Evolutionary conservation across 306 rosid species (phyloP).

Genomic region (Rosa lucieae): DNA sequence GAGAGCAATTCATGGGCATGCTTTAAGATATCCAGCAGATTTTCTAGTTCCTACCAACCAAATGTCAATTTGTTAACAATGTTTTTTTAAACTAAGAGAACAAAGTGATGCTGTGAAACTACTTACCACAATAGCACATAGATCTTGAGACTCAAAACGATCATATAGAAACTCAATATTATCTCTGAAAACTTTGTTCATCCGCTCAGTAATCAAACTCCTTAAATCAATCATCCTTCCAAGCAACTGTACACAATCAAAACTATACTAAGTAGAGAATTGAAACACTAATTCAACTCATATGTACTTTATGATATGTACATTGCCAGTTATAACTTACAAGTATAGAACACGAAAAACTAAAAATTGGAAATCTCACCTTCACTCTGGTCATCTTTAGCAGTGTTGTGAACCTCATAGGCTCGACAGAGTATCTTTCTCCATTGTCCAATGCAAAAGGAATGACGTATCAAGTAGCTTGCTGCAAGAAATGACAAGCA

Average conservation of each 20-base stretch:
- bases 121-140: conserved; percentile 89
- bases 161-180: conserved; percentile 94
- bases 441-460: conserved; percentile 89
- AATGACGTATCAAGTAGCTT: conserved; percentile 92
- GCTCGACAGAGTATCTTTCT: conserved; percentile 81
- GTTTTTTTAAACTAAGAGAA: conserved; percentile 21
- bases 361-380: conserved; percentile 41
- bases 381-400: conserved; percentile 89
- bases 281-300: not conserved
- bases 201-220: conserved; percentile 75
- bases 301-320: not conserved
- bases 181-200: conserved; percentile 86
- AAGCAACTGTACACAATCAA: conserved; percentile 63
- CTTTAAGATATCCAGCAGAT: conserved; percentile 73
- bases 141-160: conserved; percentile 98
- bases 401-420: conserved; percentile 75
- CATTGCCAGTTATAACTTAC: not conserved
- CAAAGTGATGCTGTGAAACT: conserved; percentile 32
- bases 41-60: conserved; percentile 83
- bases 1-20: conserved; percentile 84
- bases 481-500: conserved; percentile 54
- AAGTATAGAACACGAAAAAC: not conserved
- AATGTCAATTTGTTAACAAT: conserved; percentile 23
- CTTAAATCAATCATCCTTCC: conserved; percentile 92
- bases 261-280: conserved; percentile 20